A percentile compares a stretch with the other conserved stretches of the same genome.
Evolutionary conservation across 345 rosid genomes (phyloP).

Genomic region (Eucalyptus marginata): DNA sequence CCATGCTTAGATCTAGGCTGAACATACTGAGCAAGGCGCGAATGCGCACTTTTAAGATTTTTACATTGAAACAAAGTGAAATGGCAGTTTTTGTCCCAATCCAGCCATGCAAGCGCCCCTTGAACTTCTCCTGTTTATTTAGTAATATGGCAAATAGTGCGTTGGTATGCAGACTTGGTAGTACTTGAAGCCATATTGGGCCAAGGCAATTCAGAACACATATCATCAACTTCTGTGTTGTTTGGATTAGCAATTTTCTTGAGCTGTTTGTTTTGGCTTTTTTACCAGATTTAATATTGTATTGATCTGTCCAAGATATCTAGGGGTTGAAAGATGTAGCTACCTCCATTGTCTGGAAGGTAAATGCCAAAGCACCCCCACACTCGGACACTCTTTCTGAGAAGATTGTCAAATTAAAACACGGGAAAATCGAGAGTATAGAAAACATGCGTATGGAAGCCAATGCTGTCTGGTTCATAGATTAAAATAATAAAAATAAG

Average conservation of each 20-base stretch:
- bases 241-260: background rate
- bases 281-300: background rate
- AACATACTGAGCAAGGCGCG: background rate
- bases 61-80: background rate
- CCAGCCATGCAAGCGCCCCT: background rate
- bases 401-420: background rate
- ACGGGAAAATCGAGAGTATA: background rate
- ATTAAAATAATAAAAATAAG: background rate
- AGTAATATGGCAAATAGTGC: background rate
- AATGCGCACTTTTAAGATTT: background rate
- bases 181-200: background rate
- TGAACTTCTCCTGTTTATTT: background rate
- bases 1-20: background rate
- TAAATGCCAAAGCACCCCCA: background rate
- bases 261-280: background rate
- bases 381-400: background rate
- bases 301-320: background rate
- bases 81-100: background rate
- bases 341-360: background rate
- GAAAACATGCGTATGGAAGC: background rate
- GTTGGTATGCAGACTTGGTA: background rate
- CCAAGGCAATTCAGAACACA: background rate
- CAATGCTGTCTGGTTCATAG: background rate
- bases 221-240: background rate
- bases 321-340: background rate